Evolutionary conservation across 805 yeast genomes (phyloP).

Genomic region (Metschnikowia similis): DNA sequence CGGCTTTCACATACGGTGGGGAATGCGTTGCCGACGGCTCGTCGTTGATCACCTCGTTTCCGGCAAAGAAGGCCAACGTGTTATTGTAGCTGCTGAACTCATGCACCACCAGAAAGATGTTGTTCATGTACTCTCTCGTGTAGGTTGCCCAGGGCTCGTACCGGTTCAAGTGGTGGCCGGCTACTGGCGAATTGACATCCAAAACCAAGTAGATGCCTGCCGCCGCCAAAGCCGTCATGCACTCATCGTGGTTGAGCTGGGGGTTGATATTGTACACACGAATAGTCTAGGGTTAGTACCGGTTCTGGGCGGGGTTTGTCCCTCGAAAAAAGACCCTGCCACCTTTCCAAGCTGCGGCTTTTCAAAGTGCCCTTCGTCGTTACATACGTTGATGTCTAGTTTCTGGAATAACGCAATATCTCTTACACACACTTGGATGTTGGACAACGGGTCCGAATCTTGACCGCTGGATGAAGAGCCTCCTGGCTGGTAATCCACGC

Average conservation of each 20-base stretch:
- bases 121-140: constrained; percentile 63
- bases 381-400: constrained; percentile 65
- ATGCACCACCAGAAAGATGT: constrained; percentile 72
- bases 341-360: not conserved
- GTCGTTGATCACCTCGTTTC: constrained; percentile 87
- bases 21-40: constrained; percentile 61
- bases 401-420: constrained; percentile 79
- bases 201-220: constrained; percentile 90
- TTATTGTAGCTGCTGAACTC: constrained; percentile 83
- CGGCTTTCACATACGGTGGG: constrained; percentile 73
- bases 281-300: constrained; percentile 46
- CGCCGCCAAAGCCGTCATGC: constrained; percentile 86
- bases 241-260: constrained; percentile 73
- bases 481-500: constrained; percentile 95
- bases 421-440: constrained; percentile 67
- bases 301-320: not conserved
- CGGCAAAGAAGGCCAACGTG: constrained; percentile 87
- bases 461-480: constrained; percentile 75
- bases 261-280: constrained; percentile 87
- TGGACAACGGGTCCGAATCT: constrained; percentile 69
- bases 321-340: not conserved
- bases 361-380: not conserved
- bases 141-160: constrained; percentile 94
- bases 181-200: constrained; percentile 86
- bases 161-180: constrained; percentile 74